Evolutionary conservation across 129 eudicot species (phyloP).

Genomic region (Flaveria robusta): DNA sequence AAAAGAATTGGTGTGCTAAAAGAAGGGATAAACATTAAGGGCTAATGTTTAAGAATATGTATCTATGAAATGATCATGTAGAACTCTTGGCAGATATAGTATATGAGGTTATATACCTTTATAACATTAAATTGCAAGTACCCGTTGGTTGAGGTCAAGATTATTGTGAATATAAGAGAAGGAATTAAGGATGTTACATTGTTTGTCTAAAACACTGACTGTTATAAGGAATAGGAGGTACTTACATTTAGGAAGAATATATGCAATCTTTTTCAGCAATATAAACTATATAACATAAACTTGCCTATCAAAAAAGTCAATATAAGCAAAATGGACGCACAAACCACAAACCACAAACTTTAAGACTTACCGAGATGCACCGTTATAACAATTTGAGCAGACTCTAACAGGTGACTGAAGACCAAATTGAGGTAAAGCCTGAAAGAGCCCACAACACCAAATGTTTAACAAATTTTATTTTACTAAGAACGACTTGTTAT

Average conservation of each 20-base stretch:
- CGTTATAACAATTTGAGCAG: conserved; percentile 79
- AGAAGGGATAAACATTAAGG: conserved; percentile 6
- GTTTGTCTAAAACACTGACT: background rate
- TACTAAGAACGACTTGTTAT: background rate
- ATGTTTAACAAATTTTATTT: background rate
- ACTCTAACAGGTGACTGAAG: conserved; percentile 83
- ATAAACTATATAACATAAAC: conserved; percentile 6
- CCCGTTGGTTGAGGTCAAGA: conserved; percentile 12
- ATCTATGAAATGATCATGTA: conserved; percentile 8
- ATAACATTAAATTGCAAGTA: conserved; percentile 19
- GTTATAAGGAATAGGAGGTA: background rate
- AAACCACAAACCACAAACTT: background rate
- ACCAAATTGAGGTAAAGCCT: conserved; percentile 95
- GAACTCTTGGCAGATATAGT: background rate
- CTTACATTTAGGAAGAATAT: conserved; percentile 6
- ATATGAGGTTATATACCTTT: conserved; percentile 18
- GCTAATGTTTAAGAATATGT: background rate
- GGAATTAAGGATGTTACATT: background rate
- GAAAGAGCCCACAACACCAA: conserved; percentile 32
- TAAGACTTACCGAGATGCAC: conserved; percentile 62
- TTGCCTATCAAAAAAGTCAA: conserved; percentile 20
- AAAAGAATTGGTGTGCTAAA: conserved; percentile 1
- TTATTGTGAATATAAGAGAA: background rate
- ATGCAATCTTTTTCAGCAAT: background rate
- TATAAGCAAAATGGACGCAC: conserved; percentile 11